A percentile compares a stretch with the other conserved stretches of the same genome.
Conservation (phyloP, 2,329 filamentous ascomycete genomes). For the Aspergillus awamori region DNA sequence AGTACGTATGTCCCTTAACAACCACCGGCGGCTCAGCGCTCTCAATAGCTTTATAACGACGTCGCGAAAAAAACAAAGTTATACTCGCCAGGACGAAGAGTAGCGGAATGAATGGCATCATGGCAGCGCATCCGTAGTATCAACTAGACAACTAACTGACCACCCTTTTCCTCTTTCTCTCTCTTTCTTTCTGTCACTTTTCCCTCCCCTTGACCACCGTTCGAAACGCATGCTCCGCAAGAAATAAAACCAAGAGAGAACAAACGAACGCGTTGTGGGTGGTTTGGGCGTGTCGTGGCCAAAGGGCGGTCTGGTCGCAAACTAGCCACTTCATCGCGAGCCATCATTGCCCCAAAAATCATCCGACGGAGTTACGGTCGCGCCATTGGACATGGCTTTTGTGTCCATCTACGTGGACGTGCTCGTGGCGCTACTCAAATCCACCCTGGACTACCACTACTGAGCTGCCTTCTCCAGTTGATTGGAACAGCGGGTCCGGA, state of each 20-base stretch:
- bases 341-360: constrained; percentile 3
- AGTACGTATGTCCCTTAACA: constrained; percentile 25
- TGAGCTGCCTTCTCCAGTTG: background rate
- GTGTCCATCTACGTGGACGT: background rate
- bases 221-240: background rate
- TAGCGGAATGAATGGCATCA: constrained; percentile 23
- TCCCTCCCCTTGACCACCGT: background rate
- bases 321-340: constrained; percentile 9
- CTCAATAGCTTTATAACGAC: constrained; percentile 17
- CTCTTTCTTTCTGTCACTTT: too few species aligned
- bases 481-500: background rate
- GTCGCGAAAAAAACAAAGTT: constrained; percentile 19
- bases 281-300: constrained; percentile 1
- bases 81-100: constrained; percentile 22
- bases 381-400: background rate
- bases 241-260: background rate
- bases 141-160: background rate
- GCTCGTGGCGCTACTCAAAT: background rate
- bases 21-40: constrained; percentile 15
- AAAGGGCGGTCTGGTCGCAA: constrained; percentile 12
- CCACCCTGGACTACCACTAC: background rate
- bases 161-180: background rate
- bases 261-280: background rate
- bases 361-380: background rate
- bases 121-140: constrained; percentile 2